phyloP scores from a whole-genome alignment of 495 filamentous ascomycete genomes.

The Cercophora scortea region DNA sequence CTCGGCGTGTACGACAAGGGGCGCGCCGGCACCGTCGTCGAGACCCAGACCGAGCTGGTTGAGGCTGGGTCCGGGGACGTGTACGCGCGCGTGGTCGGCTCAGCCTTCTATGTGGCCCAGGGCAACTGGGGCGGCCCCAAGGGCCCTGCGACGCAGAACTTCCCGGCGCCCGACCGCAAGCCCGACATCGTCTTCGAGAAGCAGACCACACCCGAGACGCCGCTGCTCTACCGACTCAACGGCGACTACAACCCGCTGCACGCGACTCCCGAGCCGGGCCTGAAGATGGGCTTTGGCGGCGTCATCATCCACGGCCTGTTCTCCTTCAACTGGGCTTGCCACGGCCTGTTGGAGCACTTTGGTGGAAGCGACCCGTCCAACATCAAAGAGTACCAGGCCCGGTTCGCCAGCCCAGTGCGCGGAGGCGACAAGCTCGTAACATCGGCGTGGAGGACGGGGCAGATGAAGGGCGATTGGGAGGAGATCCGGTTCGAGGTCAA shows the following conservation, averaged over 20 bases:
- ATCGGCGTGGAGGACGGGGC: conserved; percentile 59
- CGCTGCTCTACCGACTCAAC: conserved; percentile 74
- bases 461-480: conserved; percentile 63
- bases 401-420: conserved; percentile 77
- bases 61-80: conserved; percentile 62
- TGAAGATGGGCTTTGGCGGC: conserved; percentile 85
- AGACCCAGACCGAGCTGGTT: conserved; percentile 70
- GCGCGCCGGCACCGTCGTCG: conserved; percentile 71
- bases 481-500: conserved; percentile 72
- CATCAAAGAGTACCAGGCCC: conserved; percentile 76
- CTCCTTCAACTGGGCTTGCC: conserved; percentile 74
- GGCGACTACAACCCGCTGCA: conserved; percentile 92
- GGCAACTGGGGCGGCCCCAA: conserved; percentile 90
- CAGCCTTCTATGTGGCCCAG: conserved; percentile 74
- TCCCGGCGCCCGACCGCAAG: conserved; percentile 61
- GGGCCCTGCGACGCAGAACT: conserved; percentile 68
- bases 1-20: conserved; percentile 91
- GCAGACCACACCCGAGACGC: conserved; percentile 60
- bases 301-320: conserved; percentile 83
- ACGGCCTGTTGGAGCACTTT: conserved; percentile 62
- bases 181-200: conserved; percentile 67
- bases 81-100: conserved; percentile 60
- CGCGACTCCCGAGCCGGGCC: conserved; percentile 71
- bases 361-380: conserved; percentile 72
- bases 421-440: conserved; percentile 63